A percentile compares a stretch with the other conserved stretches of the same genome.
Conservation (phyloP, 2,329 filamentous ascomycete species). For the Myriangium duriaei region DNA sequence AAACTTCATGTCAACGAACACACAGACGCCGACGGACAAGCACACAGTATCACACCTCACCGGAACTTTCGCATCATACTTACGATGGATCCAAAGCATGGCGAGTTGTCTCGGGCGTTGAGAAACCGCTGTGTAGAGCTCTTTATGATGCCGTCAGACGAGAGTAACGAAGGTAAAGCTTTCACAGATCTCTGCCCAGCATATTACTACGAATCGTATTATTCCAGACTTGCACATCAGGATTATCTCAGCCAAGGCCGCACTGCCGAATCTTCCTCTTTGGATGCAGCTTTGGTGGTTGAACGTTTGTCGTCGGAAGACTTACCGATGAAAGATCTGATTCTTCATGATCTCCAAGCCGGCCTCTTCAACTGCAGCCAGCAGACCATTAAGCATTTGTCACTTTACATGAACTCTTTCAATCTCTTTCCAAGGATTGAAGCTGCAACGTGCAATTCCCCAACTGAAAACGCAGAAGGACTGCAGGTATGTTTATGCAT, state of each 20-base stretch:
- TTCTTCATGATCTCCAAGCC: slow-evolving; percentile 3
- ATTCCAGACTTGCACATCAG: not conserved
- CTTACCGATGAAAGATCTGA: not conserved
- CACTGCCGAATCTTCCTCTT: too few species aligned
- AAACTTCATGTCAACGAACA: slow-evolving; percentile 88
- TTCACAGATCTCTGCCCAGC: too few species aligned
- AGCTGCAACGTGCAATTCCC: too few species aligned
- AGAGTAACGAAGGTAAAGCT: too few species aligned
- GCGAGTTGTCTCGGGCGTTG: slow-evolving; percentile 92
- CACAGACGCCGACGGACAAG: slow-evolving; percentile 66
- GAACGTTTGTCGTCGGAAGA: slow-evolving; percentile 22
- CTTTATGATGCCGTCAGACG: slow-evolving; percentile 41
- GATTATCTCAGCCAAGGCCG: too few species aligned
- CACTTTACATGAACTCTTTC: too few species aligned
- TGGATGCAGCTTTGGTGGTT: slow-evolving; percentile 1
- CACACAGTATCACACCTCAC: slow-evolving; percentile 69
- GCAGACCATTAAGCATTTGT: too few species aligned
- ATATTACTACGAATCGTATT: not conserved
- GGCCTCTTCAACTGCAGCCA: slow-evolving; percentile 1
- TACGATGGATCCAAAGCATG: slow-evolving; percentile 83
- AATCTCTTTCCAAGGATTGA: too few species aligned
- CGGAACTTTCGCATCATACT: slow-evolving; percentile 83
- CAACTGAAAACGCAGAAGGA: too few species aligned
- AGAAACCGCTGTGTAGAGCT: slow-evolving; percentile 89
- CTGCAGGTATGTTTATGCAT: too few species aligned